phyloP scores from a whole-genome alignment of 768 basidiomycete species.

The Xerocomellus intermedius region DNA sequence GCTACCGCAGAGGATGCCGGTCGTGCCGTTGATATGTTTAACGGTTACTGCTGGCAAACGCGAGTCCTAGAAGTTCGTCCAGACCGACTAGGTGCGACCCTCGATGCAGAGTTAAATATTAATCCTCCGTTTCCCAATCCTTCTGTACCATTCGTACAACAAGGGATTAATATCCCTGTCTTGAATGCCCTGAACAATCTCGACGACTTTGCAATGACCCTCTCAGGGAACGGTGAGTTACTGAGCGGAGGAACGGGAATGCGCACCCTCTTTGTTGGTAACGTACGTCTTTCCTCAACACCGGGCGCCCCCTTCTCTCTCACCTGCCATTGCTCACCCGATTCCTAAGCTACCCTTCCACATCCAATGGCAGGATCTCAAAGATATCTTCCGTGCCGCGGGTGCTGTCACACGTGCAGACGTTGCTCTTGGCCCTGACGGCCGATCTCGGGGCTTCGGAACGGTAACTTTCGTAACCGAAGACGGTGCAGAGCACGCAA shows the following conservation, averaged over 20 bases:
- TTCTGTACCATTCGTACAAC: conserved; percentile 22
- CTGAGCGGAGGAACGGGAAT: conserved; percentile 31
- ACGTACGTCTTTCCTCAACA: conserved; percentile 51
- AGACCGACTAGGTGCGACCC: conserved; percentile 58
- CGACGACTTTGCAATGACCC: conserved; percentile 16
- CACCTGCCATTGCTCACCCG: conserved; percentile 15
- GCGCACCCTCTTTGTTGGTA: conserved; percentile 83
- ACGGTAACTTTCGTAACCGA: conserved; percentile 86
- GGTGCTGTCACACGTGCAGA: conserved; percentile 91
- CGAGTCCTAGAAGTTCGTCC: conserved; percentile 88
- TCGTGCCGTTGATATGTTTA: conserved; percentile 92
- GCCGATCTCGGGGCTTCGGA: conserved; percentile 89
- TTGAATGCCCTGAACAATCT: conserved; percentile 14
- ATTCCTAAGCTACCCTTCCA: conserved; percentile 80
- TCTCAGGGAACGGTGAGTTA: conserved; percentile 22
- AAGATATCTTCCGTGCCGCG: conserved; percentile 90
- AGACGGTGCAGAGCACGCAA: conserved; percentile 79
- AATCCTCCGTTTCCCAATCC: conserved; percentile 11
- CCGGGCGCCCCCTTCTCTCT: neutral
- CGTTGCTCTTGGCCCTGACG: conserved; percentile 83
- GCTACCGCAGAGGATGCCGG: conserved; percentile 94
- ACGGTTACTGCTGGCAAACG: conserved; percentile 97
- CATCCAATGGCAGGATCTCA: conserved; percentile 97
- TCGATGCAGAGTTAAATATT: conserved; percentile 24
- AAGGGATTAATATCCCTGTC: conserved; percentile 14